These are phyloP conservation scores for Penicillium nordicum DNA, from an alignment of 2,329 filamentous ascomycete species.

Conservation along the genomic window DNA sequence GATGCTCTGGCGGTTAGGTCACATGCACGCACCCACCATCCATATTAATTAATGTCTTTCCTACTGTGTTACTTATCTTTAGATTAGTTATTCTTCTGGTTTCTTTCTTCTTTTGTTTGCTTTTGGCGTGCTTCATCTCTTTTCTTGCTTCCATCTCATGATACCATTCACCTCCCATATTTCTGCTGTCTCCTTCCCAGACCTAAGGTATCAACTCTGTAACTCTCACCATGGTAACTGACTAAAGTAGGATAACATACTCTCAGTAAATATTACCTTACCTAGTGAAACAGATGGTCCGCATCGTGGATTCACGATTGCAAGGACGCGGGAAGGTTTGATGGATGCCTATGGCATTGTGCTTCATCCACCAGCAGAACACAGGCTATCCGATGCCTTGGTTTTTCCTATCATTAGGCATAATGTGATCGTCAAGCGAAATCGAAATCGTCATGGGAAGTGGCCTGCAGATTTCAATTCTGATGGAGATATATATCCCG, in stretches of 20 bases:
- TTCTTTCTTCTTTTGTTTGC: neutral
- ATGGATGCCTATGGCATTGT: too few relatives aligned
- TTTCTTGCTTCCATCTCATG: neutral
- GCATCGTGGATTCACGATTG: too few relatives aligned
- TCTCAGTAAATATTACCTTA: fast-evolving
- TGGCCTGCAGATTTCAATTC: too few relatives aligned
- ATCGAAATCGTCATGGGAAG: too few relatives aligned
- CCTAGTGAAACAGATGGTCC: neutral
- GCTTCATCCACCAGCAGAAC: too few relatives aligned
- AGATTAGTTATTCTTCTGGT: neutral
- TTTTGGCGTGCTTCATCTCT: neutral
- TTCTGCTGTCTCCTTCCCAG: neutral
- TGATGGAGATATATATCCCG: too few relatives aligned
- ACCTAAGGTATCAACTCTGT: too few relatives aligned
- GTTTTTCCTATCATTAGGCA: too few relatives aligned
- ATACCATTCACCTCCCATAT: neutral
- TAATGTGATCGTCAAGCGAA: too few relatives aligned
- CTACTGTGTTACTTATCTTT: neutral
- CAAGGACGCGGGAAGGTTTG: too few relatives aligned
- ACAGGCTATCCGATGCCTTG: too few relatives aligned
- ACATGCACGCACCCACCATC: neutral
- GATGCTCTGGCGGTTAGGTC: neutral
- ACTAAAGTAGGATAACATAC: fast-evolving
- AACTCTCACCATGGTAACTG: too few relatives aligned
- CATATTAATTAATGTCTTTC: neutral